Conservation (phyloP, 805 yeast genomes). For the Nakazawaea wyomingensis region DNA sequence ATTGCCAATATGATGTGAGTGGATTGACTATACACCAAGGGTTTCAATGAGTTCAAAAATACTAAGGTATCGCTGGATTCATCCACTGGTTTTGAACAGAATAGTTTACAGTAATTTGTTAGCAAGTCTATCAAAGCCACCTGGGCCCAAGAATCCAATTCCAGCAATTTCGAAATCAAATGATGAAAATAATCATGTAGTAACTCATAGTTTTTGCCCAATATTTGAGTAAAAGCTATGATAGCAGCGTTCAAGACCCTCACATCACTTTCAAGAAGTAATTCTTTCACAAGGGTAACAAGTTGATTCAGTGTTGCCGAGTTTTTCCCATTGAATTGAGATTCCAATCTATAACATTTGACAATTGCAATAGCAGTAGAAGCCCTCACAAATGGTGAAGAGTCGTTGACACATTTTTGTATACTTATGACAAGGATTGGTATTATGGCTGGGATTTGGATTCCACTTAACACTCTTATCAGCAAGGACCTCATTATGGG, state of each 20-base stretch:
- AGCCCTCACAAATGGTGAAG: conserved; percentile 71
- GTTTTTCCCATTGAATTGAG: conserved; percentile 5
- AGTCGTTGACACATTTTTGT: conserved; percentile 62
- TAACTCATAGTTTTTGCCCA: conserved; percentile 53
- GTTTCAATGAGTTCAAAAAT: conserved; percentile 43
- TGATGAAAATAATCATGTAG: conserved; percentile 67
- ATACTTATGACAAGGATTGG: conserved; percentile 75
- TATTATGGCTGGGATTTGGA: conserved; percentile 71
- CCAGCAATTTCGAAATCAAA: conserved; percentile 29
- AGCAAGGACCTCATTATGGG: conserved; percentile 69
- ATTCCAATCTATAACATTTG: conserved; percentile 41
- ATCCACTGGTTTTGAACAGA: conserved; percentile 47
- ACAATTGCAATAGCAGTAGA: conserved; percentile 75
- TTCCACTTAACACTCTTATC: conserved; percentile 76
- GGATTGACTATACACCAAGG: conserved; percentile 46
- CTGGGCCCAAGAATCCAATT: conserved; percentile 75
- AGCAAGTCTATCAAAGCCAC: conserved; percentile 52
- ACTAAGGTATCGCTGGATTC: conserved; percentile 42
- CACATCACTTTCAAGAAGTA: conserved; percentile 62
- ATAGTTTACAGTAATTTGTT: conserved; percentile 60
- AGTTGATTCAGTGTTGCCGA: conserved; percentile 33
- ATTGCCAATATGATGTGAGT: conserved; percentile 59
- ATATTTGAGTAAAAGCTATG: conserved; percentile 46
- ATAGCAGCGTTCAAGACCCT: conserved; percentile 70
- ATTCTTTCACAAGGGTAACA: conserved; percentile 38